Conservation (phyloP, 805 yeast species). For the Pichia rugopelliculosa region DNA sequence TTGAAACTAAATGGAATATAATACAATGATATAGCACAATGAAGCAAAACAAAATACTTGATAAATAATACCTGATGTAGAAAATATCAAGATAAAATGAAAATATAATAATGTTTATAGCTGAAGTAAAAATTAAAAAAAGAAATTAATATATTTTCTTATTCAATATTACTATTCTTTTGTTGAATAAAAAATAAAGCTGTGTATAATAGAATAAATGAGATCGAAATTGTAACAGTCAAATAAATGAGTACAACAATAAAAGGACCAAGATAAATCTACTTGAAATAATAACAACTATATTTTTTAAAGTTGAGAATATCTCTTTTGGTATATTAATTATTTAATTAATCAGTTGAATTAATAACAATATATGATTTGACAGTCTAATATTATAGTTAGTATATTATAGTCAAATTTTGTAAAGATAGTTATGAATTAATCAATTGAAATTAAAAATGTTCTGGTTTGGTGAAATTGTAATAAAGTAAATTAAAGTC, state of each 20-base stretch:
- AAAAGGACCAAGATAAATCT: not conserved
- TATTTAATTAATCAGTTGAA: not conserved
- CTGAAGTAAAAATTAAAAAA: not conserved
- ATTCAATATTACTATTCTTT: not conserved
- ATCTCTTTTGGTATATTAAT: not conserved
- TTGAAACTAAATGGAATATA: constrained; percentile 2
- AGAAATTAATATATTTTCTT: not conserved
- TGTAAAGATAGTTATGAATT: not conserved
- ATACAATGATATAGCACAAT: constrained; percentile 4
- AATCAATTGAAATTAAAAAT: not conserved
- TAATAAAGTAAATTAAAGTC: not conserved
- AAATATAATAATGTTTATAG: not conserved
- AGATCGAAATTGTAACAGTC: constrained; percentile 22
- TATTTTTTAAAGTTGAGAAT: not conserved
- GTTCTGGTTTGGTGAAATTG: not conserved
- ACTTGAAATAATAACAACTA: not conserved
- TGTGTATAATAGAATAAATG: not conserved
- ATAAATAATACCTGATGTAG: not conserved
- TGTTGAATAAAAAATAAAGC: not conserved
- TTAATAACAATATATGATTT: not conserved
- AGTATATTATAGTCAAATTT: not conserved
- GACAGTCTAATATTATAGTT: not conserved
- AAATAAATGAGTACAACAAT: constrained; percentile 28
- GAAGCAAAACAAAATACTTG: not conserved
- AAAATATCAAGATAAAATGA: not conserved